A percentile compares a stretch with the other conserved stretches of the same genome.
phyloP scores from a whole-genome alignment of 768 basidiomycete genomes.

The Lactifluus volemus region DNA sequence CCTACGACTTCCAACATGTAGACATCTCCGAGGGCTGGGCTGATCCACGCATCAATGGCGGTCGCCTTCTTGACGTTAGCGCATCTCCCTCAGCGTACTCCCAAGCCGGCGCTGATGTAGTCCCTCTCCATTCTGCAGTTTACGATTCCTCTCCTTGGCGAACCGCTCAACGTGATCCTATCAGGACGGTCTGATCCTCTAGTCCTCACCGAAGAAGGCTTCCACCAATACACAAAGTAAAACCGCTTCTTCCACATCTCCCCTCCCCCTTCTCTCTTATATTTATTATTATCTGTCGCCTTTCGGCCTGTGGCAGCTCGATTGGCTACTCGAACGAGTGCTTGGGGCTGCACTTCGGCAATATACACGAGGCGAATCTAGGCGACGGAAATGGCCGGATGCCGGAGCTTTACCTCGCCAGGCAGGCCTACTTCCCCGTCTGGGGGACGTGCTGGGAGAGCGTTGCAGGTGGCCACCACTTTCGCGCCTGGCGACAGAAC shows the following conservation, averaged over 20 bases:
- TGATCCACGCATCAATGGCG: constrained; percentile 69
- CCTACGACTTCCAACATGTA: constrained; percentile 5
- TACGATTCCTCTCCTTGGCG: constrained; percentile 56
- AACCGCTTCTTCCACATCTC: constrained; percentile 1
- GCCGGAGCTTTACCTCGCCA: constrained; percentile 59
- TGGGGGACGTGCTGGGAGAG: constrained; percentile 90
- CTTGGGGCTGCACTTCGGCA: constrained; percentile 67
- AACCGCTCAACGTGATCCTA: constrained; percentile 80
- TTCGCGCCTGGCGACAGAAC: constrained; percentile 85
- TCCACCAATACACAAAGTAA: constrained; percentile 62
- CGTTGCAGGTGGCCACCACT: constrained; percentile 80
- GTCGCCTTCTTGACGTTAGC: constrained; percentile 68
- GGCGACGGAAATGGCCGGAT: constrained; percentile 75
- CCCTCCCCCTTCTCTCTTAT: background rate
- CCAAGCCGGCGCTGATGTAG: background rate
- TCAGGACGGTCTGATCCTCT: constrained; percentile 72
- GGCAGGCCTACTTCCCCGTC: constrained; percentile 70
- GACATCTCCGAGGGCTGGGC: constrained; percentile 35
- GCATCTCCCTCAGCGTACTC: background rate
- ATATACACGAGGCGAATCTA: constrained; percentile 69
- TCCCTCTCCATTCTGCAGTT: constrained; percentile 36
- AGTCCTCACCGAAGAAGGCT: constrained; percentile 65
- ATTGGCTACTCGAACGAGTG: constrained; percentile 81
- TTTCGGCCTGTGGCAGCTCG: constrained; percentile 36
- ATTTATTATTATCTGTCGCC: background rate